Conservation (phyloP, 495 filamentous ascomycete genomes). For the Talaromyces proteolyticus region DNA sequence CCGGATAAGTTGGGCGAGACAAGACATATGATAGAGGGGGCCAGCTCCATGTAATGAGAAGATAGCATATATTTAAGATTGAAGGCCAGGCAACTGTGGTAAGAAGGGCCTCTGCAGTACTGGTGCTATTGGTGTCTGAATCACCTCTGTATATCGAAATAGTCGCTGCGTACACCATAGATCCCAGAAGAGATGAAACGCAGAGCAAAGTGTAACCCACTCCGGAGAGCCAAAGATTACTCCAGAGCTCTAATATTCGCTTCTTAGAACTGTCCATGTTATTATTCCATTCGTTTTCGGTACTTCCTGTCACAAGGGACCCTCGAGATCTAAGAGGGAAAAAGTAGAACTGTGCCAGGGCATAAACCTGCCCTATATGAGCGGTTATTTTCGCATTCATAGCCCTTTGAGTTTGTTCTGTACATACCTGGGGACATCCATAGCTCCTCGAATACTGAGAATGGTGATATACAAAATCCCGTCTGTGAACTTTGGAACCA, state of each 20-base stretch:
- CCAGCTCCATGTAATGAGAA: slow-evolving; percentile 17
- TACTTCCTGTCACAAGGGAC: slow-evolving; percentile 33
- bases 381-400: background rate
- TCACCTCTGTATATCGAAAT: background rate
- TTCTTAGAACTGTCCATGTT: slow-evolving; percentile 8
- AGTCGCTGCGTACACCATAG: slow-evolving; percentile 1
- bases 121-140: background rate
- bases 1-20: slow-evolving; percentile 15
- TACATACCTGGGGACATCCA: slow-evolving; percentile 23
- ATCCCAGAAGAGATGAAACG: slow-evolving; percentile 5
- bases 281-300: slow-evolving; percentile 21
- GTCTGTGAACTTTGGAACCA: slow-evolving; percentile 15
- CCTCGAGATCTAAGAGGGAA: slow-evolving; percentile 25
- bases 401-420: background rate
- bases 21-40: slow-evolving; percentile 23
- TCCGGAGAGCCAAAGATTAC: slow-evolving; percentile 19
- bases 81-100: slow-evolving; percentile 22
- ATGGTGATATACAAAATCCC: slow-evolving; percentile 14
- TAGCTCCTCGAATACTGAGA: slow-evolving; percentile 28
- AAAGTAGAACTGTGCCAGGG: slow-evolving; percentile 22
- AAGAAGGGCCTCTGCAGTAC: slow-evolving; percentile 4
- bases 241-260: slow-evolving; percentile 13
- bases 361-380: slow-evolving; percentile 20
- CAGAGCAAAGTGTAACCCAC: slow-evolving; percentile 12
- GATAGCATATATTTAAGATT: slow-evolving; percentile 20